Evolutionary conservation across 2,329 filamentous ascomycete species (phyloP).

Genomic region (Arthrobotrys musiformis): DNA sequence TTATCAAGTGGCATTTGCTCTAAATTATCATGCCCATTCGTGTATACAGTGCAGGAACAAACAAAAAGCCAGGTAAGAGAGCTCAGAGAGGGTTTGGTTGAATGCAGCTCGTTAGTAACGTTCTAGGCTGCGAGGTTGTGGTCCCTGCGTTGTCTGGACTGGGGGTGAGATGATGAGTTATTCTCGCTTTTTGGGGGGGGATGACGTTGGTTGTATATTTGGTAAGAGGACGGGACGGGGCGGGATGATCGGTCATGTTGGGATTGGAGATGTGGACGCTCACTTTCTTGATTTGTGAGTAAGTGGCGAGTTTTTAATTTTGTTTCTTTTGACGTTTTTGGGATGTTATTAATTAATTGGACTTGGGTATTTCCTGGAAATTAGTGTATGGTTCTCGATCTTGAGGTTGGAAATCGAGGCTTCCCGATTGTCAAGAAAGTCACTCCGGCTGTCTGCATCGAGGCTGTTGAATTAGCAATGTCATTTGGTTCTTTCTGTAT

Average conservation of each 20-base stretch:
- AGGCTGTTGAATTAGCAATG: too few species aligned
- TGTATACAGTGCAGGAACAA: neutral
- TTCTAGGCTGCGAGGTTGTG: constrained; percentile 15
- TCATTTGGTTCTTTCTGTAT: too few species aligned
- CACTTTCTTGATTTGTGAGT: too few species aligned
- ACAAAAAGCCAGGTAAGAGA: too few species aligned
- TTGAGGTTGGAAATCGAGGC: too few species aligned
- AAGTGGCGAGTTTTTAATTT: neutral
- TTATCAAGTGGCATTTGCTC: neutral
- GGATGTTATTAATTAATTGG: too few species aligned
- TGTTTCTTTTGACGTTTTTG: neutral
- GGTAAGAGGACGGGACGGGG: neutral
- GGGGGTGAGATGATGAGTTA: constrained; percentile 20
- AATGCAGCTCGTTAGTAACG: neutral
- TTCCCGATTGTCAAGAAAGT: too few species aligned
- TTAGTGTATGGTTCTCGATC: too few species aligned
- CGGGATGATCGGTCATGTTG: constrained; percentile 7
- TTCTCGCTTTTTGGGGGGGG: neutral
- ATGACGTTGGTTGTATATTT: neutral
- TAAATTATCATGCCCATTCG: neutral
- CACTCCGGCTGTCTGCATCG: too few species aligned
- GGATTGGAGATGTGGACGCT: too few species aligned
- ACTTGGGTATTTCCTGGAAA: too few species aligned
- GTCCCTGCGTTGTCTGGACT: constrained; percentile 11
- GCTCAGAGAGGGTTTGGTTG: neutral